Percentiles rank a stretch among this genome's conserved stretches.
Conservation (phyloP, 257 asterid genomes). For the Osmanthus fragrans region DNA sequence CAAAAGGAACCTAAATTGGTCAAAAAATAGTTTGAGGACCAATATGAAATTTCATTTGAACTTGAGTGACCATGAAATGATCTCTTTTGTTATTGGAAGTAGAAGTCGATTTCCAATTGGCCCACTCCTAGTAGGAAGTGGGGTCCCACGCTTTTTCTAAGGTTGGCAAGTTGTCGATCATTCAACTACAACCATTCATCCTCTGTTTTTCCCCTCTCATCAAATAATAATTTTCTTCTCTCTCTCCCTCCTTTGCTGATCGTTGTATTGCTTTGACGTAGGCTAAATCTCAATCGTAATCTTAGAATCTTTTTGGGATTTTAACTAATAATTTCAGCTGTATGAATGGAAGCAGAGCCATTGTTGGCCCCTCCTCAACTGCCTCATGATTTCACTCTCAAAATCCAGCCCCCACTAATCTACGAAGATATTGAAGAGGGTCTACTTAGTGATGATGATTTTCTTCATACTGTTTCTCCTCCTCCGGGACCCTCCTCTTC, state of each 20-base stretch:
- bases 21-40: not conserved
- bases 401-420: not conserved
- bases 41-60: not conserved
- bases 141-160: not conserved
- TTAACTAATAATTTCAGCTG: not conserved
- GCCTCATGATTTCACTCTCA: not conserved
- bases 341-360: not conserved
- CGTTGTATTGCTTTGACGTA: not conserved
- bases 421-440: not conserved
- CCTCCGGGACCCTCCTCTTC: conserved; percentile 18
- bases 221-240: not conserved
- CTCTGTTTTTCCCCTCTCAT: not conserved
- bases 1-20: too few relatives aligned
- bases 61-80: not conserved
- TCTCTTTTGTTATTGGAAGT: too few relatives aligned
- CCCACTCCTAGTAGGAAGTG: not conserved
- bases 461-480: not conserved
- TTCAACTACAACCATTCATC: not conserved
- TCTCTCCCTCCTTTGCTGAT: not conserved
- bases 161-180: not conserved
- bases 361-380: not conserved
- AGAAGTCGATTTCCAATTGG: not conserved
- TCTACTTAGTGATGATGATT: not conserved
- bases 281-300: not conserved
- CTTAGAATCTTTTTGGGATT: not conserved